Conservation (phyloP, 805 yeast species). For the Nakazawaea populi region DNA sequence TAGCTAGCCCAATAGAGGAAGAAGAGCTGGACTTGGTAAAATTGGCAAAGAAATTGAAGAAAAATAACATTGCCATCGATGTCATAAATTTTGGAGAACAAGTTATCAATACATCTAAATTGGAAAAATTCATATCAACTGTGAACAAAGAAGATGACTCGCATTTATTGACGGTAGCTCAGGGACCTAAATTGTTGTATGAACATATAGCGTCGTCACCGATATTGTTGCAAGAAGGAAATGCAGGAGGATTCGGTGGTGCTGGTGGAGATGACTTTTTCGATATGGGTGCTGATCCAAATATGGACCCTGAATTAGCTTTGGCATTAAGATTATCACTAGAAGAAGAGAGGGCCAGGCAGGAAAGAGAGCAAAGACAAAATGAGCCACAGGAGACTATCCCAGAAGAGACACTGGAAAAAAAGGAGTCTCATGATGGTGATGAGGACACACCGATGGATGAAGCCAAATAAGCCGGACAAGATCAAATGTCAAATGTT, state of each 20-base stretch:
- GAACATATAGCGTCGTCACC: constrained; percentile 77
- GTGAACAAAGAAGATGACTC: constrained; percentile 75
- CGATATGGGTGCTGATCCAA: constrained; percentile 76
- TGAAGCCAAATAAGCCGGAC: constrained; percentile 10
- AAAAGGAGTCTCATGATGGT: constrained; percentile 14
- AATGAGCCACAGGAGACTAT: constrained; percentile 10
- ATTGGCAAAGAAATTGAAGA: constrained; percentile 88
- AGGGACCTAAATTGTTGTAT: constrained; percentile 79
- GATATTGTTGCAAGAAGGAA: constrained; percentile 63
- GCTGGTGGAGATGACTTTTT: constrained; percentile 43
- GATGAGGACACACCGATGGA: constrained; percentile 16
- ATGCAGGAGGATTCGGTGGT: constrained; percentile 37
- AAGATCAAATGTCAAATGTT: no score
- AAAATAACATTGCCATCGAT: constrained; percentile 87
- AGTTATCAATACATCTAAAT: constrained; percentile 62
- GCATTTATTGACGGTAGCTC: constrained; percentile 81
- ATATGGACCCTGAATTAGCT: constrained; percentile 95
- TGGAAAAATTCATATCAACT: constrained; percentile 70
- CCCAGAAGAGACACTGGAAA: constrained; percentile 18
- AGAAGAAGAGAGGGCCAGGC: constrained; percentile 92
- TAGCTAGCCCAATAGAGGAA: constrained; percentile 79
- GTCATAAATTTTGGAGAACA: constrained; percentile 91
- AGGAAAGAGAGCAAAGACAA: constrained; percentile 52
- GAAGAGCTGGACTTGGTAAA: constrained; percentile 66
- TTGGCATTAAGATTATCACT: constrained; percentile 89